phyloP scores from a whole-genome alignment of 768 basidiomycete species.

The Candolleomyces eurysporus region DNA sequence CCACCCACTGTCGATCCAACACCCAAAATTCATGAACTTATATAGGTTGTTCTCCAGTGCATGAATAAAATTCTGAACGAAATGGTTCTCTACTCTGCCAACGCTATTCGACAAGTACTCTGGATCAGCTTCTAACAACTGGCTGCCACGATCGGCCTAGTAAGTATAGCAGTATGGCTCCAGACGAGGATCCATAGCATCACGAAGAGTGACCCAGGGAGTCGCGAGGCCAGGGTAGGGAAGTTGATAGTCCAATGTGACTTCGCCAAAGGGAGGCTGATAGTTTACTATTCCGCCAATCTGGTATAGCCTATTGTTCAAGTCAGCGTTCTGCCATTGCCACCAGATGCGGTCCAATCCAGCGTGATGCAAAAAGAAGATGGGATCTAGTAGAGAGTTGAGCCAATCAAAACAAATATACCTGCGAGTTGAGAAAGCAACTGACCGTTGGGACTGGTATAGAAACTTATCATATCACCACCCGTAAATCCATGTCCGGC shows the following conservation, averaged over 20 bases:
- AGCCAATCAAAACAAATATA: not conserved
- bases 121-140: too few species aligned
- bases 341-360: constrained; percentile 8
- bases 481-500: not conserved
- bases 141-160: too few species aligned
- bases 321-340: constrained; percentile 5
- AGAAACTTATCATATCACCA: constrained; percentile 3
- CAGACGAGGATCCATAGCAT: not conserved
- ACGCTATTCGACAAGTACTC: too few species aligned
- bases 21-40: too few species aligned
- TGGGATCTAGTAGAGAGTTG: not conserved
- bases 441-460: not conserved
- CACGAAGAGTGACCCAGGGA: not conserved
- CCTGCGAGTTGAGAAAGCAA: not conserved
- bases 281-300: not conserved
- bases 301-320: not conserved
- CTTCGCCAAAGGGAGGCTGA: not conserved
- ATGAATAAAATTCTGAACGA: too few species aligned
- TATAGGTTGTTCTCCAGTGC: too few species aligned
- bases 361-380: constrained; percentile 8
- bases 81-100: too few species aligned
- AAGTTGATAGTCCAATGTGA: not conserved
- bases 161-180: constrained; percentile 6
- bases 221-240: not conserved
- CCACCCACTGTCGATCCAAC: too few species aligned